Evolutionary conservation across 1,284 basidiomycete species (phyloP).

Genomic region (Irpex lacteus): DNA sequence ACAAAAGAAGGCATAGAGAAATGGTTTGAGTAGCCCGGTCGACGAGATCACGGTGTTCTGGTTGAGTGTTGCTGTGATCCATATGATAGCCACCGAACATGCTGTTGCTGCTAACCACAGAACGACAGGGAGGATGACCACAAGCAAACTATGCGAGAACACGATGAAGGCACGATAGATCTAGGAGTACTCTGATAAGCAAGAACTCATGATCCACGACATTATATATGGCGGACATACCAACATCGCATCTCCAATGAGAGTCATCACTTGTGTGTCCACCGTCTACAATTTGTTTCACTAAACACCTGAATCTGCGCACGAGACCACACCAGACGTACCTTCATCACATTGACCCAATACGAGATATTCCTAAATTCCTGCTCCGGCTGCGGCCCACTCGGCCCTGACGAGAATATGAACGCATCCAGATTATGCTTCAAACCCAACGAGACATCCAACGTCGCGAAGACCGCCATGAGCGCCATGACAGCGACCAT

Average conservation of each 20-base stretch:
- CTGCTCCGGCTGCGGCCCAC: constrained; percentile 26
- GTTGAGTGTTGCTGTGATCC: constrained; percentile 13
- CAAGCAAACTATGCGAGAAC: constrained; percentile 12
- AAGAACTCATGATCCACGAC: background rate
- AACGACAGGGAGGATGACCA: constrained; percentile 11
- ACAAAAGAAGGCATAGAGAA: constrained; percentile 14
- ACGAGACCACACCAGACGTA: background rate
- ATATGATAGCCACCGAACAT: constrained; percentile 12
- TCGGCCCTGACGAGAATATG: constrained; percentile 26
- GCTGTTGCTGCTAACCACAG: constrained; percentile 13
- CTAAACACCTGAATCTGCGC: background rate
- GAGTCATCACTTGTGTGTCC: constrained; percentile 14
- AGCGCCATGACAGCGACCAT: constrained; percentile 35
- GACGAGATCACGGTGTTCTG: constrained; percentile 9
- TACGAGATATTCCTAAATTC: constrained; percentile 20
- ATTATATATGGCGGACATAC: constrained; percentile 1
- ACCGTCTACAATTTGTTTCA: constrained; percentile 6
- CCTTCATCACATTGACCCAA: constrained; percentile 18
- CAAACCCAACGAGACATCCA: constrained; percentile 39
- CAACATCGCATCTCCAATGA: constrained; percentile 17
- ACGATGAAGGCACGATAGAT: constrained; percentile 17
- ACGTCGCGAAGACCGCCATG: constrained; percentile 32
- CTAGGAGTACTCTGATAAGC: background rate
- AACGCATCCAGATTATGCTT: constrained; percentile 38
- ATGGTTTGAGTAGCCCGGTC: constrained; percentile 13